Evolutionary conservation across 306 rosid species (phyloP), one percentile per base, ranked within the genome.

Genomic region (Datisca glomerata): DNA sequence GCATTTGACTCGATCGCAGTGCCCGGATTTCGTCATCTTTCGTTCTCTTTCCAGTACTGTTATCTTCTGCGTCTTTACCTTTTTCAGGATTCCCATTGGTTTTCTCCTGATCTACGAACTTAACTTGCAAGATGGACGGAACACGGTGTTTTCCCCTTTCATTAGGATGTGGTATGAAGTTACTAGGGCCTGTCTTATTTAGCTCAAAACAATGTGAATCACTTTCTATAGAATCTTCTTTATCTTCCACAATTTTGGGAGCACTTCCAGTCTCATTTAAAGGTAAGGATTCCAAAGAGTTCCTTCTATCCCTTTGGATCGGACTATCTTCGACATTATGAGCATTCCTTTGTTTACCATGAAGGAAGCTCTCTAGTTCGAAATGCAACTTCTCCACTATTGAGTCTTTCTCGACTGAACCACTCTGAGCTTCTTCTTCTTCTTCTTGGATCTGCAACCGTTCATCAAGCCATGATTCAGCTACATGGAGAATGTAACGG

Each of bases 381-480:
- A 76, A 74, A 60, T 79, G 68, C 44, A 87, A 67, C 69, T 74
- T 87, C 53, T 87, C 97, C 3, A 67, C 85, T 17, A 83, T 69
- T 21, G 93, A 79, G 38, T 65, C 71, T 33, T 61, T 79, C 1
- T 56, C 4, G 43, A 64, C 29, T 28, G 76, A 77, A 74, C 50
- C 45, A 17, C 67, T 64, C 3, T 70, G 61, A n/a, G n/a, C n/a
- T n/a, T n/a, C n/a, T n/a, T n/a, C n/a, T n/a, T n/a, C n/a, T 41
- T 84, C 85, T 66, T 81, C 75, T 51, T 79, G 94, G 93, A 82
- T 86, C 47, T 87, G 97, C 79, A 76, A 65, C 37, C 94, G 81
- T 33, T 79, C 97, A 65, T 87, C 97, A 22, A 87, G 75, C 97
- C 97, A 87, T 3, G 94, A 78, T 77, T 87, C 97, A 19, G 97